Evolutionary conservation across 148 eudicot species (phyloP).

Genomic region (Simmondsia chinensis): DNA sequence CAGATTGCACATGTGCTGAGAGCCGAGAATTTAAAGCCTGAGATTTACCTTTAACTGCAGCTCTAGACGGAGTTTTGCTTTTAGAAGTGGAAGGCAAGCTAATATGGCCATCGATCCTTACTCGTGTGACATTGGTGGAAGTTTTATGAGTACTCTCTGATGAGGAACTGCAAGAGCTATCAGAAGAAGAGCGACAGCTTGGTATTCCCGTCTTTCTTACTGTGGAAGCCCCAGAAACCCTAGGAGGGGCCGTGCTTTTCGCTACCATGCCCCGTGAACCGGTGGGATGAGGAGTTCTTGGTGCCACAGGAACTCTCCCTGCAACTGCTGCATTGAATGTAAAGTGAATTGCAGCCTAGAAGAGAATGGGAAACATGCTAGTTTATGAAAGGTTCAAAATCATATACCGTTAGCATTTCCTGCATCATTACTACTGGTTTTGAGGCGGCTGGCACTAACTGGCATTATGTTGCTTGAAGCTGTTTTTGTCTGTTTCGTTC

Average conservation of each 20-base stretch:
- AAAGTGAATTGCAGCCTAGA: background rate
- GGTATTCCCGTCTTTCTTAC: slow-evolving; percentile 20
- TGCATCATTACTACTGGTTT: slow-evolving; percentile 30
- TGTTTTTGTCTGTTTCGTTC: slow-evolving; percentile 18
- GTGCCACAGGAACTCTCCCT: slow-evolving; percentile 26
- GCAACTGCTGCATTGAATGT: slow-evolving; percentile 21
- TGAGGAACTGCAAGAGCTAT: slow-evolving; percentile 43
- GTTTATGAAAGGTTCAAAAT: background rate
- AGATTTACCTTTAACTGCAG: slow-evolving; percentile 29
- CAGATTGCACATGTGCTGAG: slow-evolving; percentile 29
- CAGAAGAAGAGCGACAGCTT: slow-evolving; percentile 39
- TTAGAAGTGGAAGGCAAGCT: slow-evolving; percentile 36
- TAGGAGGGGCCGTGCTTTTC: slow-evolving; percentile 32
- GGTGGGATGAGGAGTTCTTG: slow-evolving; percentile 22
- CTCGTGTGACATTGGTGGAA: slow-evolving; percentile 21
- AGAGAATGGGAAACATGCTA: background rate
- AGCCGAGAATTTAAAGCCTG: slow-evolving; percentile 21
- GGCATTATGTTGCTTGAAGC: slow-evolving; percentile 43
- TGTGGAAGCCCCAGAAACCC: slow-evolving; percentile 36
- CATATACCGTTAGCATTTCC: slow-evolving; percentile 26
- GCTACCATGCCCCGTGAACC: slow-evolving; percentile 31
- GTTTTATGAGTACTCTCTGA: slow-evolving; percentile 27
- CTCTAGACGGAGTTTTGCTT: slow-evolving; percentile 37
- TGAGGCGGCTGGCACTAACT: slow-evolving; percentile 28
- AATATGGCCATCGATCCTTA: slow-evolving; percentile 26